Conservation (phyloP, 345 rosid species). For the Dipteronia dyeriana region DNA sequence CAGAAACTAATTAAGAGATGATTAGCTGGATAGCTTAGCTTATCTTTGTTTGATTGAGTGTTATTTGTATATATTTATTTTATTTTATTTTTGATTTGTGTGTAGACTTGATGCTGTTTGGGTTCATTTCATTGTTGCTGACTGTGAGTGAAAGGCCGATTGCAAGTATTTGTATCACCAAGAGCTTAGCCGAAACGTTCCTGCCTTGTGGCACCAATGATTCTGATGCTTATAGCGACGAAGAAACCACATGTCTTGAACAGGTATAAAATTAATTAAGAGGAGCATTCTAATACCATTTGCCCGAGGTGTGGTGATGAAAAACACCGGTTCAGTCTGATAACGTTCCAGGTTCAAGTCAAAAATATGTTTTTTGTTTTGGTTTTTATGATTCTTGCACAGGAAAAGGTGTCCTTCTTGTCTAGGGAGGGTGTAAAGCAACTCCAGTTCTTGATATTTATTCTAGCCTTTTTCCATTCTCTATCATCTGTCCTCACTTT, state of each 20-base stretch:
- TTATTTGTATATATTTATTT: background rate
- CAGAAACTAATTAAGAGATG: background rate
- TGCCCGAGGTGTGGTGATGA: too few species aligned
- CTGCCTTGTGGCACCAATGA: constrained; percentile 48
- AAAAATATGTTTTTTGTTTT: background rate
- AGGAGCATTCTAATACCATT: too few species aligned
- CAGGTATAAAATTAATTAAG: constrained; percentile 19
- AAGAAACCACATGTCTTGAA: constrained; percentile 48
- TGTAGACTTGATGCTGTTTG: constrained; percentile 75
- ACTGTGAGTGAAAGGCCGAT: constrained; percentile 55
- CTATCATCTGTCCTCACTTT: constrained; percentile 51
- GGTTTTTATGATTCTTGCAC: constrained; percentile 14
- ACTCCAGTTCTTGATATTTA: constrained; percentile 55
- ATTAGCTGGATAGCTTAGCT: background rate
- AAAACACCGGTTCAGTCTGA: accelerated
- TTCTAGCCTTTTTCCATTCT: constrained; percentile 56
- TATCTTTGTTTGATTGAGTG: too few species aligned
- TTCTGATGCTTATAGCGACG: constrained; percentile 27
- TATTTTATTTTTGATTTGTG: background rate
- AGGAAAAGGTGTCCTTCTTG: constrained; percentile 56
- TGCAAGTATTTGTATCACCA: constrained; percentile 62
- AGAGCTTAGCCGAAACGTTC: constrained; percentile 37
- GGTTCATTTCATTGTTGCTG: constrained; percentile 75
- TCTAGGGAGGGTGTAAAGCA: constrained; percentile 47
- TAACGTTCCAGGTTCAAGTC: too few species aligned